Evolutionary conservation across 495 filamentous ascomycete species (phyloP).

Genomic region (Xylaria palmicola): DNA sequence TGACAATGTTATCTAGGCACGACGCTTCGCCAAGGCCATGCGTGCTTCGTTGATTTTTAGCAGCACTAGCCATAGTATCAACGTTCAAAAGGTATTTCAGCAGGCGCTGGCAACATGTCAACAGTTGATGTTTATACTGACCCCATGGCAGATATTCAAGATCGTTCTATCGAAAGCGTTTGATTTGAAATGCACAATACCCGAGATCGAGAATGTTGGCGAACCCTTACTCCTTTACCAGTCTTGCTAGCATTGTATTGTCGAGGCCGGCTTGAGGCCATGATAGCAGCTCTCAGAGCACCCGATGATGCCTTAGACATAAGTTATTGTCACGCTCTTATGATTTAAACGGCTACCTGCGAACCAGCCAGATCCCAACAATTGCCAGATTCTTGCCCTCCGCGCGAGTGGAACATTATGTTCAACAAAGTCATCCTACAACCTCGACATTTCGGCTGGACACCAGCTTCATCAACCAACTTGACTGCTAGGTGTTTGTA

Average conservation of each 20-base stretch:
- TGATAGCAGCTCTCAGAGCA: constrained; percentile 2
- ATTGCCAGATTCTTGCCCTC: not conserved
- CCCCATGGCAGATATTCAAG: constrained; percentile 84
- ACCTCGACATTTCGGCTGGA: constrained; percentile 6
- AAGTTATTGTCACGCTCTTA: constrained; percentile 8
- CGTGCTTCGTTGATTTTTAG: constrained; percentile 95
- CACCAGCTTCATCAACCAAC: not conserved
- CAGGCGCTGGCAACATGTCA: constrained; percentile 3
- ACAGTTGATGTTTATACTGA: not conserved
- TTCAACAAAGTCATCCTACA: not conserved
- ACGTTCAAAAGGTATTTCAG: constrained; percentile 85
- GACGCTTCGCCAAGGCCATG: constrained; percentile 97
- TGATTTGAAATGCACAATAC: constrained; percentile 97
- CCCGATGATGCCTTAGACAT: not conserved
- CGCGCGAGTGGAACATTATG: not conserved
- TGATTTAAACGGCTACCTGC: constrained; percentile 15
- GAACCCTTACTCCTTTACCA: constrained; percentile 96
- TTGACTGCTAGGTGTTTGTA: constrained; percentile 10
- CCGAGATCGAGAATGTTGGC: constrained; percentile 95
- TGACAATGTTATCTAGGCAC: constrained; percentile 61
- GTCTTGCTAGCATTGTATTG: constrained; percentile 52
- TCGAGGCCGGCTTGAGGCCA: constrained; percentile 1
- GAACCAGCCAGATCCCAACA: not conserved
- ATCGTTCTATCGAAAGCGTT: constrained; percentile 98
- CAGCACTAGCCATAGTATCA: constrained; percentile 98